Base-by-base conservation (phyloP, 2,329 filamentous ascomycete genomes). In the Sclerotinia nivalis region DNA sequence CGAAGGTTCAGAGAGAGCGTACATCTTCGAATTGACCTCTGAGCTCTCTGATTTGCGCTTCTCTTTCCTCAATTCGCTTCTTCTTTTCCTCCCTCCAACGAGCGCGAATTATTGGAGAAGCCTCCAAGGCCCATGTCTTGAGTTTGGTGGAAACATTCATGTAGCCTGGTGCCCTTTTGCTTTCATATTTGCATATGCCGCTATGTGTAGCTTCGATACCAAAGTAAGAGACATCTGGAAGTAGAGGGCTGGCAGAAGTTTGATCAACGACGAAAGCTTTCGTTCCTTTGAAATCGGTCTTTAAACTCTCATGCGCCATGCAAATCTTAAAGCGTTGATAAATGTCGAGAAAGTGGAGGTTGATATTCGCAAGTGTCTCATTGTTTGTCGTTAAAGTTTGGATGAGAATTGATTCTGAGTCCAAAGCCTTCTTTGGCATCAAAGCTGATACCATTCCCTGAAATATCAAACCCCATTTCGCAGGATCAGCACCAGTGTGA, bases 231-330 rank as follows among this genome's bases (percentile, higher is more conserved):
- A 91, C 90, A 45, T 90, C 90, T 8, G 89, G 88, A 20, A 92
- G 81, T 68, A 87, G 86, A 0, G 91, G 91, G 25, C 88, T 86
- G 1, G 91, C 91, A 0, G 90, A 93, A 60, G 82, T 83, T 68
- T 90, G 84, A 70, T 93, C 90, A 3, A 94, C 91, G 50, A 94
- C 85, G 71, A 91, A 81, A 67, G 84, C 76, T 75, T 82, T 88
- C 0, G 87, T 87, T 2, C 87, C 88, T 74, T 86, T 89, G 49
- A 93, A 75, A 72, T 92, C 87, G 0, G 90, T 92, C 72, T 89
- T 90, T 74, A 89, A 87, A 59, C 89, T 89, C 77, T 94, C 91
- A 69, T 93, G 90, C 50, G 89, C 91, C 85, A 93, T 92, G 75
- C 91, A 91, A 65, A 93, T 88, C 73, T 88, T 86, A 76, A 92